Conservation (phyloP, 169 alveolate species). For the Plasmodium coatneyi region DNA sequence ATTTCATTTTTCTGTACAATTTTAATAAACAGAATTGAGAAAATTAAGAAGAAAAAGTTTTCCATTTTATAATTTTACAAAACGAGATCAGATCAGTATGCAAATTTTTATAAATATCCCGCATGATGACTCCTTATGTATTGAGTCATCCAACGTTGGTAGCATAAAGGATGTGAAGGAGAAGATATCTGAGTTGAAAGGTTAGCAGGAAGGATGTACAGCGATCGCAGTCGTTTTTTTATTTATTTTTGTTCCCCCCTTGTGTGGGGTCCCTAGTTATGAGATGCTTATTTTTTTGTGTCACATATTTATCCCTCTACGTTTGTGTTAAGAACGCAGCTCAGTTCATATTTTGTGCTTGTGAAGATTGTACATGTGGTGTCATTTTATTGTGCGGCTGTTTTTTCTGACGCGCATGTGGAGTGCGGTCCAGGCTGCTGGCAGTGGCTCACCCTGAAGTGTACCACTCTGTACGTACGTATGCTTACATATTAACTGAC, state of each 20-base stretch:
- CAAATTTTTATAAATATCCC: slow-evolving; percentile 58
- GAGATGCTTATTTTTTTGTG: neutral
- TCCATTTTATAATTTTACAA: slow-evolving; percentile 14
- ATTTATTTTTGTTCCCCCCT: neutral
- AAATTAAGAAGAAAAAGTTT: neutral
- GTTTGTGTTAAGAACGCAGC: neutral
- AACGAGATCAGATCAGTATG: slow-evolving; percentile 13
- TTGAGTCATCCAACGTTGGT: slow-evolving; percentile 62
- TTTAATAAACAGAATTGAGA: slow-evolving; percentile 24
- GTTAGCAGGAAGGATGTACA: slow-evolving; percentile 12
- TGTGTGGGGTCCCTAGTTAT: neutral
- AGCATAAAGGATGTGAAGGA: slow-evolving; percentile 67
- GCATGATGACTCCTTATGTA: slow-evolving; percentile 71
- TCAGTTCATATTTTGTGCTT: neutral
- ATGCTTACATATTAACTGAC: neutral
- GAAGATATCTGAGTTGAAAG: slow-evolving; percentile 61
- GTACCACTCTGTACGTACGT: neutral
- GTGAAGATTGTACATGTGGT: neutral
- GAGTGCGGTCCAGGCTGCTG: neutral
- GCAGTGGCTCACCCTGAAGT: neutral
- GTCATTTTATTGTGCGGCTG: neutral
- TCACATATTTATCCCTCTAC: neutral
- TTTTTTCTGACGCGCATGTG: neutral
- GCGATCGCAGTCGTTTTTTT: neutral
- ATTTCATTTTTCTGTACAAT: slow-evolving; percentile 6